Evolutionary conservation across 2,329 filamentous ascomycete genomes (phyloP).

Genomic region (Colletotrichum viniferum): DNA sequence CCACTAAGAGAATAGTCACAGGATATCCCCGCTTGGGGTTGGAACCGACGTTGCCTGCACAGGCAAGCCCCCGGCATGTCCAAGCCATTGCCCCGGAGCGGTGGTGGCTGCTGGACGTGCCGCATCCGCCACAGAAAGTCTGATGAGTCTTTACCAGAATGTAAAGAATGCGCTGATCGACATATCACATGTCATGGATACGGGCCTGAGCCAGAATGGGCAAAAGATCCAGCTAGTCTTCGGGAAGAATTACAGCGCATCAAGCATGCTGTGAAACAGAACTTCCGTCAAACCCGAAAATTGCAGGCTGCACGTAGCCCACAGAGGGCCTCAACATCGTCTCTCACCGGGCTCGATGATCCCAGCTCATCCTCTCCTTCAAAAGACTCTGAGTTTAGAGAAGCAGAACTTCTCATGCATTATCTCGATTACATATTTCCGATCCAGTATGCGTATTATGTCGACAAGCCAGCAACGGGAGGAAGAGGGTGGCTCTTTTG

Average conservation of each 20-base stretch:
- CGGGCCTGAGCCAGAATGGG: conserved; percentile 38
- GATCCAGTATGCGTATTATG: conserved; percentile 29
- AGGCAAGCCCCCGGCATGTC: background rate
- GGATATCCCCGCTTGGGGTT: background rate
- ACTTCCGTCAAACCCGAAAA: conserved; percentile 22
- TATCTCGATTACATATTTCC: conserved; percentile 33
- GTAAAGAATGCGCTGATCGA: conserved; percentile 27
- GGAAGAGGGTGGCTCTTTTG: conserved; percentile 31
- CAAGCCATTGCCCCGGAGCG: conserved; percentile 14
- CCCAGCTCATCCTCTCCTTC: background rate
- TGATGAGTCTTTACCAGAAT: conserved; percentile 27
- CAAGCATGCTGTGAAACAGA: conserved; percentile 27
- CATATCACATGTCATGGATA: conserved; percentile 30
- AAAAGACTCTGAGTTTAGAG: conserved; percentile 10
- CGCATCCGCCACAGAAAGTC: conserved; percentile 32
- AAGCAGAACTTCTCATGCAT: conserved; percentile 30
- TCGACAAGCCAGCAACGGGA: conserved; percentile 27
- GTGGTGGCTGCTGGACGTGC: conserved; percentile 32
- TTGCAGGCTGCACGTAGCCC: background rate
- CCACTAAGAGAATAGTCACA: background rate
- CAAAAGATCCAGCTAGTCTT: conserved; percentile 29
- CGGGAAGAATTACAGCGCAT: conserved; percentile 31
- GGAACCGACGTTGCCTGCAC: background rate
- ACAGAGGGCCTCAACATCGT: background rate
- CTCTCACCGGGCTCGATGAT: background rate